These are phyloP conservation scores for Metschnikowia proteae DNA, from an alignment of 805 yeast species.

Conservation along the genomic window DNA sequence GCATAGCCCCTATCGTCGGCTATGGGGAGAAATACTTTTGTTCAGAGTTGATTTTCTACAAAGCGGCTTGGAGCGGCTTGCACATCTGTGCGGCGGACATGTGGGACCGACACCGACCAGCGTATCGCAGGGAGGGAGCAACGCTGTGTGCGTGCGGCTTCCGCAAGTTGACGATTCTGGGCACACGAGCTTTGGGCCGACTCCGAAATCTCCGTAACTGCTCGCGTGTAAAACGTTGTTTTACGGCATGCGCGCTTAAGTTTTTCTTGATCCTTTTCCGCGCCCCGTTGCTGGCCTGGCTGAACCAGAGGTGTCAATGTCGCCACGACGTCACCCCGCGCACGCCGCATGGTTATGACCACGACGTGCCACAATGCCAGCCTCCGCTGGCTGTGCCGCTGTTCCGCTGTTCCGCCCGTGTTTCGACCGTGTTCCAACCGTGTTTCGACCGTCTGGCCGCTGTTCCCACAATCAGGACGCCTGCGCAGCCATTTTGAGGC, in stretches of 20 bases:
- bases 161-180: not conserved
- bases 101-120: too few species aligned
- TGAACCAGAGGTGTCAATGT: not conserved
- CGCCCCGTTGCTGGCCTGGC: not conserved
- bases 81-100: too few species aligned
- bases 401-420: too few species aligned
- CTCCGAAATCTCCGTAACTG: conserved; percentile 2
- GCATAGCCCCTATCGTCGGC: conserved; percentile 1
- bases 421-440: too few species aligned
- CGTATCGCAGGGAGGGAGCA: too few species aligned
- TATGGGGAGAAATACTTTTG: not conserved
- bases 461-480: too few species aligned
- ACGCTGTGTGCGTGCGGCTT: too few species aligned
- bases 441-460: too few species aligned
- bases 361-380: not conserved
- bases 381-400: too few species aligned
- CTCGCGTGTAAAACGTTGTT: not conserved
- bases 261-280: conserved; percentile 1
- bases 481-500: not conserved
- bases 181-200: not conserved
- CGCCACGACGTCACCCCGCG: not conserved
- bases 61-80: not conserved
- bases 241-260: conserved; percentile 1
- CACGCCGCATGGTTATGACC: too few species aligned
- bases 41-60: not conserved